Evolutionary conservation across 768 basidiomycete species (phyloP), one percentile per base, ranked within the genome.

Genomic region (Chalciporus piperatus): DNA sequence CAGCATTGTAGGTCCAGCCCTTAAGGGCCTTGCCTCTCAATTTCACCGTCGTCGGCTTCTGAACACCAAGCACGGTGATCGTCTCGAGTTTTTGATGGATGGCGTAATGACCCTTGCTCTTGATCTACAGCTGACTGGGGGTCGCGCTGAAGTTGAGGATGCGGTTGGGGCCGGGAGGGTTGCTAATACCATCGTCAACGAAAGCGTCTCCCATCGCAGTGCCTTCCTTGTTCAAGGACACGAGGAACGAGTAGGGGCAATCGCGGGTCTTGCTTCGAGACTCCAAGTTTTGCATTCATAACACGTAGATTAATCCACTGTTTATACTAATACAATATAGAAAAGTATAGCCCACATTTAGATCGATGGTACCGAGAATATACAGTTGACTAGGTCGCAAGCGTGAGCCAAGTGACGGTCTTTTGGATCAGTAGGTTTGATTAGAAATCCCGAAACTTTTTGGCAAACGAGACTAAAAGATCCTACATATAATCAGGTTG

Each of bases 101-200:
- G 1, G 7, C 1, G 23, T 59, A 70, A 16, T 43, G 35, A 10
- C 65, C 56, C 76, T 52, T 44, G 38, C 67, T 70, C 32, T 53
- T 55, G 27, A 86, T 72, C 0, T 48, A 47, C 23, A 89, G 53
- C 44, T 63, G 48, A 9, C 70, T 63, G 12, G 58, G 57, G 4
- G 55, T 51, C 8, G 73, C 78, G 1, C 55, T 46, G 62, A 88
- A 79, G 1, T 59, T 74, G 48, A 88, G 60, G 8, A 59, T 76
- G 4, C 60, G 76, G 62, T 70, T 77, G 4, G 76, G 74, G n/a
- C 77, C 77, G n/a, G 82, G 81, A 19, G 81, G 81, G 50, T 76
- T 62, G 58, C 74, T 82, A 30, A 81, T 73, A 9, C 87, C 89
- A 59, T 90, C 89, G 62, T 90, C 89, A 17, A 90, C 56, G 61